Evolutionary conservation across 2,329 filamentous ascomycete genomes (phyloP).

Genomic region (Coniochaeta prunicola): DNA sequence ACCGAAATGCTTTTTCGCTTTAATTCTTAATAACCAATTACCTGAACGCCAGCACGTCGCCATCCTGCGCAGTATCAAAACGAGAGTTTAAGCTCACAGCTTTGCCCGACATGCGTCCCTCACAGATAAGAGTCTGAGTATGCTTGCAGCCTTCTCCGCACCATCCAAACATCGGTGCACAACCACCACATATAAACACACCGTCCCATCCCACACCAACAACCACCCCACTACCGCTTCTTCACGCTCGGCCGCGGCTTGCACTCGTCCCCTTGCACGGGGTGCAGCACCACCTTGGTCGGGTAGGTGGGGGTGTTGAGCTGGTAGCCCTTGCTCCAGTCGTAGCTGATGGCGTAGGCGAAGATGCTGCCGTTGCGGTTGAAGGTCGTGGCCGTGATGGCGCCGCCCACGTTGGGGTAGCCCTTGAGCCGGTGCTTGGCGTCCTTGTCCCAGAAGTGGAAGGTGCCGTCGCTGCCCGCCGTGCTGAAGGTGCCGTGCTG

Average conservation of each 20-base stretch:
- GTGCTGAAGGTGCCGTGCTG: slow-evolving; percentile 97
- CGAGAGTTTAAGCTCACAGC: background rate
- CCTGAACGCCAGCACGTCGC: background rate
- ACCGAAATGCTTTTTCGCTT: background rate
- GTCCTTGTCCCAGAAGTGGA: slow-evolving; percentile 94
- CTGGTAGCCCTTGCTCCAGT: slow-evolving; percentile 96
- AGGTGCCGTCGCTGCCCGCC: slow-evolving; percentile 89
- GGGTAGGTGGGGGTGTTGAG: slow-evolving; percentile 68
- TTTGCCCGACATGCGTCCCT: background rate
- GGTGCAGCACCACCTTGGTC: slow-evolving; percentile 81
- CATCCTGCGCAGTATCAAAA: background rate
- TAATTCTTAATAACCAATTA: background rate
- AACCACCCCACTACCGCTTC: slow-evolving; percentile 40
- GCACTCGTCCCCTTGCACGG: slow-evolving; percentile 57
- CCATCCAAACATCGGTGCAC: background rate
- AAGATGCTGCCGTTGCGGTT: slow-evolving; percentile 79
- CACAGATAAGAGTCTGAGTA: too few species aligned
- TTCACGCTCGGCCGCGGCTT: slow-evolving; percentile 53
- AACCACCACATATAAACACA: background rate
- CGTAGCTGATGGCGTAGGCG: slow-evolving; percentile 87
- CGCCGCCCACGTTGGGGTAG: slow-evolving; percentile 75
- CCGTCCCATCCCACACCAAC: background rate
- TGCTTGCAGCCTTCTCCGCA: too few species aligned
- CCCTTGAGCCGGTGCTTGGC: slow-evolving; percentile 86
- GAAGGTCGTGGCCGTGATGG: slow-evolving; percentile 88